These are phyloP conservation scores for Aspergillus novofumigatus DNA, from an alignment of 2,329 filamentous ascomycete species.

Conservation along the genomic window DNA sequence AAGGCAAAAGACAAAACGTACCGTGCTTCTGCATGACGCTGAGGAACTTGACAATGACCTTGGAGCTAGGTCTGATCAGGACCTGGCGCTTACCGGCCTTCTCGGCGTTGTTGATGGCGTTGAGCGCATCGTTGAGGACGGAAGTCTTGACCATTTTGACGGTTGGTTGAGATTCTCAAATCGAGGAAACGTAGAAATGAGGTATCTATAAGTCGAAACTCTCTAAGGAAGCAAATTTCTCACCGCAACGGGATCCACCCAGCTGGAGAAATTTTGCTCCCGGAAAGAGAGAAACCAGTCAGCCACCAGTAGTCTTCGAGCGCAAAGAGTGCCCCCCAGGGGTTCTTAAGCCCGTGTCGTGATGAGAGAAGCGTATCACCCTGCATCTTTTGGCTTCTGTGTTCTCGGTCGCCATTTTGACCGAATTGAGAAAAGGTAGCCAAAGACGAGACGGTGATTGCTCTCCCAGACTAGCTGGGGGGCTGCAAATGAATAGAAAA, in stretches of 20 bases:
- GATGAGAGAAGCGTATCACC: constrained; percentile 43
- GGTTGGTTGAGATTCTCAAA: constrained; percentile 55
- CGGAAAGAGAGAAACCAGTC: constrained; percentile 37
- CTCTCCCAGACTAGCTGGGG: constrained; percentile 43
- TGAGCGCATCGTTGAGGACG: constrained; percentile 98
- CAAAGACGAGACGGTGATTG: constrained; percentile 34
- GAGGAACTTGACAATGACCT: constrained; percentile 99
- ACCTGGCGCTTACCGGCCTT: constrained; percentile 99
- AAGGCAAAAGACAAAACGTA: constrained; percentile 53
- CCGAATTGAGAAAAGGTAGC: constrained; percentile 6
- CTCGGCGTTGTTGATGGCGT: constrained; percentile 99
- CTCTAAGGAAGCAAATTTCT: constrained; percentile 3
- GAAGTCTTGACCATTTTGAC: constrained; percentile 98
- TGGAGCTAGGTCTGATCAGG: constrained; percentile 94
- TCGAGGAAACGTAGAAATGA: constrained; percentile 36
- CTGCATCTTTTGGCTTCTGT: constrained; percentile 12
- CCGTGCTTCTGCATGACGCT: constrained; percentile 99
- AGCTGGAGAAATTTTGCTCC: constrained; percentile 6
- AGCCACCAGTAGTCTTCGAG: constrained; percentile 63
- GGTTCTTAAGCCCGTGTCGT: constrained; percentile 65
- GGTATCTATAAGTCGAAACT: constrained; percentile 28
- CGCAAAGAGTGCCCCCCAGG: constrained; percentile 65
- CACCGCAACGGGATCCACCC: neutral
- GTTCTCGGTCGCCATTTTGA: constrained; percentile 2
- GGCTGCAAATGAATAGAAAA: constrained; percentile 26